Evolutionary conservation across 2,329 filamentous ascomycete genomes (phyloP).

Genomic region (Hymenotorrendiella dingleyae): DNA sequence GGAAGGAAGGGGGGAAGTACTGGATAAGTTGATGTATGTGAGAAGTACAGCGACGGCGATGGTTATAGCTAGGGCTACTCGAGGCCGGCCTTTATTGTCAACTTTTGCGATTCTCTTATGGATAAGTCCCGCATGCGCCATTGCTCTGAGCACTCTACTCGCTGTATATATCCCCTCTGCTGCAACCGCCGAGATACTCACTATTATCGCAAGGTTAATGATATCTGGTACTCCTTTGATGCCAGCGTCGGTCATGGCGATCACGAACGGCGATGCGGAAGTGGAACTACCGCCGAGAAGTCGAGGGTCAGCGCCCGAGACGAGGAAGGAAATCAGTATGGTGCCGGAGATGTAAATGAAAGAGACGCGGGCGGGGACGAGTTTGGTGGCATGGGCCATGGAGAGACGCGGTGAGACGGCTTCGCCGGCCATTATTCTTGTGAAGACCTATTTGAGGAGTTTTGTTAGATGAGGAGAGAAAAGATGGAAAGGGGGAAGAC

Average conservation of each 20-base stretch:
- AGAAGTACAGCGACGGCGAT: conserved; percentile 6
- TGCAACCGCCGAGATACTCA: conserved; percentile 9
- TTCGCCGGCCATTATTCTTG: conserved; percentile 24
- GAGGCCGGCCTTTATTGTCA: conserved; percentile 8
- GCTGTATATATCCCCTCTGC: conserved; percentile 20
- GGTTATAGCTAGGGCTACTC: conserved; percentile 9
- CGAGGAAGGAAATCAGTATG: conserved; percentile 15
- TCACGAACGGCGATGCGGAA: conserved; percentile 19
- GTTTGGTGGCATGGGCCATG: conserved; percentile 12
- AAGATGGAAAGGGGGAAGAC: no score
- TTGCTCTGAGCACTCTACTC: conserved; percentile 20
- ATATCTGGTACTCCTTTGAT: conserved; percentile 15
- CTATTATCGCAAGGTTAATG: conserved; percentile 15
- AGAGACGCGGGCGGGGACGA: conserved; percentile 11
- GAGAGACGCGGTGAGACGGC: conserved; percentile 11
- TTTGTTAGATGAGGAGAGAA: no score
- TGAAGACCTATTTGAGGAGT: no score
- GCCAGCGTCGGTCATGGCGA: conserved; percentile 13
- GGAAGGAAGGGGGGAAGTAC: not conserved
- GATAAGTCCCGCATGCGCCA: conserved; percentile 14
- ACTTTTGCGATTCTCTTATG: conserved; percentile 12
- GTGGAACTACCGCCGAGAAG: conserved; percentile 13
- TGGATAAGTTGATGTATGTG: conserved; percentile 12
- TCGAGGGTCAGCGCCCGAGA: conserved; percentile 16
- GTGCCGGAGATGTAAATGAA: conserved; percentile 9